These are phyloP conservation scores for Ascochyta lentis DNA, from an alignment of 2,329 filamentous ascomycete genomes.

Conservation along the genomic window DNA sequence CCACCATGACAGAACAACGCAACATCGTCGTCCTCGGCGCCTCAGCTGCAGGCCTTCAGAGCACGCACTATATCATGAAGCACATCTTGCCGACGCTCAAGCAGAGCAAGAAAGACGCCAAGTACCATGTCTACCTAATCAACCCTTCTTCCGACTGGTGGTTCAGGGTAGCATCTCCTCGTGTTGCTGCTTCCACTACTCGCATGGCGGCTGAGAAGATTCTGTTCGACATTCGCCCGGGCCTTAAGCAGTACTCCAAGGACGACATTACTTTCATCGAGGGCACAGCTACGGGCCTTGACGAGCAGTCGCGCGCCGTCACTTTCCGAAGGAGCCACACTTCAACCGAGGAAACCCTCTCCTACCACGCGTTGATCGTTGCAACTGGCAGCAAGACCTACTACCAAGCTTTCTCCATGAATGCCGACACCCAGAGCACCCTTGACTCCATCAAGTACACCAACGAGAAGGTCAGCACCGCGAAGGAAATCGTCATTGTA, in stretches of 20 bases:
- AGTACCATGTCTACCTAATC: slow-evolving; percentile 62
- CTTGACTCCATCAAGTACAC: slow-evolving; percentile 44
- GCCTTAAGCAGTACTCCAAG: slow-evolving; percentile 58
- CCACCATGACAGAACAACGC: slow-evolving; percentile 39
- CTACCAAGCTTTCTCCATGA: slow-evolving; percentile 53
- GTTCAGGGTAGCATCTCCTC: slow-evolving; percentile 61
- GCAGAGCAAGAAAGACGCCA: slow-evolving; percentile 32
- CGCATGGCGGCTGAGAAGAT: slow-evolving; percentile 57
- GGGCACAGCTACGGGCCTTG: slow-evolving; percentile 57
- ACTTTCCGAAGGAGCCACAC: slow-evolving; percentile 45
- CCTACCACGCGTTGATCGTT: slow-evolving; percentile 63
- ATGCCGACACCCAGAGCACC: slow-evolving; percentile 37
- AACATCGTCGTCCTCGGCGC: slow-evolving; percentile 48
- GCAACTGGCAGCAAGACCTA: slow-evolving; percentile 61
- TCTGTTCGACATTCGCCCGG: slow-evolving; percentile 56
- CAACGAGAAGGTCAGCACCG: slow-evolving; percentile 45
- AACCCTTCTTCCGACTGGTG: slow-evolving; percentile 61
- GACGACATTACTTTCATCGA: slow-evolving; percentile 60
- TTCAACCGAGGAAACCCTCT: slow-evolving; percentile 42
- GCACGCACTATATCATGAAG: slow-evolving; percentile 47
- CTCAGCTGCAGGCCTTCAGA: slow-evolving; percentile 36
- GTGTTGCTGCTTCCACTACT: slow-evolving; percentile 58
- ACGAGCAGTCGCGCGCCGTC: slow-evolving; percentile 54
- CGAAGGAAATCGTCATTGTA: slow-evolving; percentile 55
- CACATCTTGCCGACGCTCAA: slow-evolving; percentile 45